Conservation (phyloP, 768 basidiomycete species). For the Porpolomopsis calyptriformis region DNA sequence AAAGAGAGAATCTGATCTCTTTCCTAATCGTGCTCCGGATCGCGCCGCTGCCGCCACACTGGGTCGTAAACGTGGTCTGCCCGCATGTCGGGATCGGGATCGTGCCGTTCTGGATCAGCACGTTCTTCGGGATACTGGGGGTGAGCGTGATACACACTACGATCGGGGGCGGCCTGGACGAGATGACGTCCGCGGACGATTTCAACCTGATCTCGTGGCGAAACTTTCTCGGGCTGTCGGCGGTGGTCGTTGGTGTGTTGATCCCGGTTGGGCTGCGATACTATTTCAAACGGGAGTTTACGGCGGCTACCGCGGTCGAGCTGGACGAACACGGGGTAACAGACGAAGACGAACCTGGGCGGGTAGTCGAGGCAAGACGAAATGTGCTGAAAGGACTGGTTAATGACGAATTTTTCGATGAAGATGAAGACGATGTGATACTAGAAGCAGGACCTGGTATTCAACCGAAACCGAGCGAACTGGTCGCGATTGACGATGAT, state of each 20-base stretch:
- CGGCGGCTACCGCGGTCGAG: conserved; percentile 28
- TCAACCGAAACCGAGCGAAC: conserved; percentile 14
- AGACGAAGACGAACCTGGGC: conserved; percentile 15
- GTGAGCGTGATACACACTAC: conserved; percentile 91
- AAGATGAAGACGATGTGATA: conserved; percentile 60
- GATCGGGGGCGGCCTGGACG: conserved; percentile 85
- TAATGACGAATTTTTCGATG: conserved; percentile 28
- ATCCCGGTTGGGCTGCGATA: conserved; percentile 86
- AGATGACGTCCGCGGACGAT: conserved; percentile 90
- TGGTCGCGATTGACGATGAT: conserved; percentile 1
- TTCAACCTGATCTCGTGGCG: conserved; percentile 89
- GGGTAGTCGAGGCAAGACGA: too few species aligned
- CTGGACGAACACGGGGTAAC: conserved; percentile 19
- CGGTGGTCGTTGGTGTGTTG: conserved; percentile 84
- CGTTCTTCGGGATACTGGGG: conserved; percentile 84
- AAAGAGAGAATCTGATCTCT: conserved; percentile 77
- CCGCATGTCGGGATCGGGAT: conserved; percentile 87
- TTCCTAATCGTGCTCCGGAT: conserved; percentile 94
- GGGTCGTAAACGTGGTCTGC: conserved; percentile 89
- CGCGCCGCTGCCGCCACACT: conserved; percentile 89
- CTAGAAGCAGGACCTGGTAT: conserved; percentile 62
- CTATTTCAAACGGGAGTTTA: conserved; percentile 61
- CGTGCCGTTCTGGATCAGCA: conserved; percentile 80
- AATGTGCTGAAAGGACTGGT: too few species aligned
- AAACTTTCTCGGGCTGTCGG: conserved; percentile 78